A percentile compares a stretch with the other conserved stretches of the same genome.
These are phyloP conservation scores for Castanea crenata DNA, from an alignment of 306 rosid genomes.

Conservation along the genomic window DNA sequence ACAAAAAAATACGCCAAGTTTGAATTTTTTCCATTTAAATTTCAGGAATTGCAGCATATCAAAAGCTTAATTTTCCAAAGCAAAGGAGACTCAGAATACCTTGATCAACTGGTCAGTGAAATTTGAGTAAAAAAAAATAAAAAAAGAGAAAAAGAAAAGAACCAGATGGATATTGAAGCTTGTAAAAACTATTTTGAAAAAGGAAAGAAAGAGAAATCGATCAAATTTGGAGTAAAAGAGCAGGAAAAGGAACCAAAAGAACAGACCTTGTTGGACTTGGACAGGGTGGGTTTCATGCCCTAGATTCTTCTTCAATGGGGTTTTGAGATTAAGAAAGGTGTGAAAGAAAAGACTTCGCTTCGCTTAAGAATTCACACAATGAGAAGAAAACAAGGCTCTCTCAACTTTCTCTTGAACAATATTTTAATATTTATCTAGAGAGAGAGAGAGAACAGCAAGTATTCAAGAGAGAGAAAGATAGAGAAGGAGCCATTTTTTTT, in stretches of 20 bases:
- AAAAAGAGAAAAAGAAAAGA: neutral
- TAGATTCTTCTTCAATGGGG: slow-evolving; percentile 71
- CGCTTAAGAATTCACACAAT: slow-evolving; percentile 68
- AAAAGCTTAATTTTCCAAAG: slow-evolving; percentile 11
- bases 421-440: slow-evolving; percentile 10
- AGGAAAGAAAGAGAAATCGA: slow-evolving; percentile 21
- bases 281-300: slow-evolving; percentile 68
- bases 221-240: slow-evolving; percentile 23
- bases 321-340: slow-evolving; percentile 63
- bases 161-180: slow-evolving; percentile 21
- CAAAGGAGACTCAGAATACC: slow-evolving; percentile 31
- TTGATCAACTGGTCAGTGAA: slow-evolving; percentile 29
- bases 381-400: slow-evolving; percentile 59
- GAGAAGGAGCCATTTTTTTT: neutral
- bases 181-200: neutral
- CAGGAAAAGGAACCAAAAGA: slow-evolving; percentile 40
- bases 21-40: slow-evolving; percentile 12
- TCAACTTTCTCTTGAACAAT: slow-evolving; percentile 47
- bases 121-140: neutral
- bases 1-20: slow-evolving; percentile 35
- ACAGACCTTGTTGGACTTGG: slow-evolving; percentile 66
- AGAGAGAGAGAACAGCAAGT: neutral
- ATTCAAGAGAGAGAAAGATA: slow-evolving; percentile 29
- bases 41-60: slow-evolving; percentile 25
- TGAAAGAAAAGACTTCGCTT: slow-evolving; percentile 64